Evolutionary conservation across 192 early-diverging fungal species (phyloP).

Genomic region (Rhizoclosmatium globosum): DNA sequence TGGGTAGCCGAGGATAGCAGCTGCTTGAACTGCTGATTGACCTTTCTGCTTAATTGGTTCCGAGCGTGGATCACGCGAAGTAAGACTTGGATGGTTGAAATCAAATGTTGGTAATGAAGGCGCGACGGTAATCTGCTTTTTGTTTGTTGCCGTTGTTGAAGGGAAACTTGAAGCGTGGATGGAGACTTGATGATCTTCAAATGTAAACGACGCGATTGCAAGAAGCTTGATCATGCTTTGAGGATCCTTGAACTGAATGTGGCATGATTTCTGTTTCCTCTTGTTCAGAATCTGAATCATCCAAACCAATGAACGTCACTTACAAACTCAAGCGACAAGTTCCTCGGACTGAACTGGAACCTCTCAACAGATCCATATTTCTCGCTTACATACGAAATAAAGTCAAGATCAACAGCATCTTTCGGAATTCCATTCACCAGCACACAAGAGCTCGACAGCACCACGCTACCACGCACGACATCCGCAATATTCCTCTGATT

Average conservation of each 20-base stretch:
- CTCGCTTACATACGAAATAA: neutral
- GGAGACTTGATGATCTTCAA: constrained; percentile 11
- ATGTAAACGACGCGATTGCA: neutral
- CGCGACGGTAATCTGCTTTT: neutral
- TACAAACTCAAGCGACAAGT: neutral
- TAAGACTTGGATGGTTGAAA: constrained; percentile 20
- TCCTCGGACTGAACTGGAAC: neutral
- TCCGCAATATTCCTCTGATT: neutral
- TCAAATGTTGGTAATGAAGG: neutral
- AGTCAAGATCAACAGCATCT: constrained; percentile 4
- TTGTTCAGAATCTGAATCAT: too few relatives aligned
- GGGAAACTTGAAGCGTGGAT: neutral
- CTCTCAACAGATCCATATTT: neutral
- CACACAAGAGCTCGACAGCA: neutral
- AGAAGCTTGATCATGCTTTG: constrained; percentile 14
- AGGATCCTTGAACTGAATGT: constrained; percentile 8
- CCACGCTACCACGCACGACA: neutral
- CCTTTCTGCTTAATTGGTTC: constrained; percentile 7
- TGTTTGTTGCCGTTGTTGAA: neutral
- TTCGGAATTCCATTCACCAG: neutral
- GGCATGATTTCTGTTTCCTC: neutral
- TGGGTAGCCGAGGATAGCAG: constrained; percentile 9
- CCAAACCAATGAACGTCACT: neutral
- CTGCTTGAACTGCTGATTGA: constrained; percentile 4
- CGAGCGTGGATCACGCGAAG: neutral